phyloP scores from a whole-genome alignment of 192 early-diverging fungal genomes.

The Coemansia sp. region DNA sequence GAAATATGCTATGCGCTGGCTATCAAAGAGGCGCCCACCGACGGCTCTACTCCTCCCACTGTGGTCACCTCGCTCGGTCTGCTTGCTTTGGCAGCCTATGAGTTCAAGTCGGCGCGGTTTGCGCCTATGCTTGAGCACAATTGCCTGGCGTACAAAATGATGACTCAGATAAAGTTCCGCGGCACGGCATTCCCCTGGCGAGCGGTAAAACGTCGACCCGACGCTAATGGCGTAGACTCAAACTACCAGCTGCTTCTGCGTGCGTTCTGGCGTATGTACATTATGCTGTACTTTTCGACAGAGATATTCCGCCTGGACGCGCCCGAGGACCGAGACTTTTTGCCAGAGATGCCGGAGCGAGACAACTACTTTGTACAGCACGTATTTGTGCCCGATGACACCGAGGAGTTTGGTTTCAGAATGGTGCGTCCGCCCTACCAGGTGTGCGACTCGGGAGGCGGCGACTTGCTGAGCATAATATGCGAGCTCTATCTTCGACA shows the following conservation, averaged over 20 bases:
- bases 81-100: constrained; percentile 48
- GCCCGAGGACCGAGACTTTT: constrained; percentile 56
- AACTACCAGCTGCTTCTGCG: constrained; percentile 56
- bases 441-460: constrained; percentile 25
- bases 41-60: constrained; percentile 21
- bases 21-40: constrained; percentile 25
- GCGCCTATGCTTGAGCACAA: constrained; percentile 56
- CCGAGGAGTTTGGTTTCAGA: constrained; percentile 51
- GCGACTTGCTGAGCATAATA: constrained; percentile 42
- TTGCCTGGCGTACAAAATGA: constrained; percentile 53
- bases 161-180: constrained; percentile 50
- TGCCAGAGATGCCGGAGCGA: constrained; percentile 49
- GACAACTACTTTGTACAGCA: constrained; percentile 52
- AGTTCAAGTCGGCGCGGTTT: constrained; percentile 60
- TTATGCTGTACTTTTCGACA: constrained; percentile 44
- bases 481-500: constrained; percentile 51
- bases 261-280: constrained; percentile 54
- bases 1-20: constrained; percentile 54
- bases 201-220: constrained; percentile 24
- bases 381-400: constrained; percentile 47
- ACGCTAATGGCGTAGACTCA: constrained; percentile 35
- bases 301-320: constrained; percentile 57
- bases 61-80: constrained; percentile 36
- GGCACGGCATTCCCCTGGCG: constrained; percentile 56
- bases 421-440: constrained; percentile 35